These are phyloP conservation scores for Curvularia hawaiiensis DNA, from an alignment of 2,329 filamentous ascomycete genomes.

Conservation along the genomic window DNA sequence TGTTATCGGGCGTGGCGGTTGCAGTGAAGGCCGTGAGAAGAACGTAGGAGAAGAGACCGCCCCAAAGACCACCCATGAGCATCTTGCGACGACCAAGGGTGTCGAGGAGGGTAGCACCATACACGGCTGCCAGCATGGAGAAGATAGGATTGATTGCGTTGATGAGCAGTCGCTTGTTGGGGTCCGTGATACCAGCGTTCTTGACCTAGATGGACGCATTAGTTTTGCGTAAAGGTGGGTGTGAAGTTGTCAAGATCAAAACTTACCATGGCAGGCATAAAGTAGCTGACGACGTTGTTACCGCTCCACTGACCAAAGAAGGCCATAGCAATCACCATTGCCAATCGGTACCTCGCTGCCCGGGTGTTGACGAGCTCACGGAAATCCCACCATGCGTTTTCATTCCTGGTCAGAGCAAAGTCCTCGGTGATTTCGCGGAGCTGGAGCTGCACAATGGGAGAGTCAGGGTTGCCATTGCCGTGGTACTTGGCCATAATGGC, in stretches of 20 bases:
- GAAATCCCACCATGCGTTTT: slow-evolving; percentile 46
- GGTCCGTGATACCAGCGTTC: slow-evolving; percentile 45
- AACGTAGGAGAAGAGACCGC: slow-evolving; percentile 43
- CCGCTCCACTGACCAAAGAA: slow-evolving; percentile 51
- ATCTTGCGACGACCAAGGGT: slow-evolving; percentile 42
- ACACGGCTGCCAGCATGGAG: slow-evolving; percentile 46
- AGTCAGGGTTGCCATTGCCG: slow-evolving; percentile 52
- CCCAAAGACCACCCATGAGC: slow-evolving; percentile 45
- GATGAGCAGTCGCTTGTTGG: slow-evolving; percentile 47
- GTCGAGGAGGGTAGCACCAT: slow-evolving; percentile 46
- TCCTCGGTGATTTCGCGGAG: slow-evolving; percentile 45
- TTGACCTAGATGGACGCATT: slow-evolving; percentile 39
- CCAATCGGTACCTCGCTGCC: slow-evolving; percentile 42
- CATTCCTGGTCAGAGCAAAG: slow-evolving; percentile 33
- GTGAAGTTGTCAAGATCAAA: not conserved
- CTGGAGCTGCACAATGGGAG: slow-evolving; percentile 45
- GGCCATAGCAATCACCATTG: slow-evolving; percentile 49
- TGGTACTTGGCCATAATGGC: slow-evolving; percentile 64
- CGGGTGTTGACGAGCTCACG: slow-evolving; percentile 40
- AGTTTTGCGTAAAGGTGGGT: not conserved
- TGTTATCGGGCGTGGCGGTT: slow-evolving; percentile 26
- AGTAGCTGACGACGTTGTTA: slow-evolving; percentile 44
- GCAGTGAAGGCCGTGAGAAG: slow-evolving; percentile 47
- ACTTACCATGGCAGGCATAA: slow-evolving; percentile 33
- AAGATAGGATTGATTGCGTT: slow-evolving; percentile 51